Conservation (phyloP, 208 protist genomes). For the Leishmania gerbilli region DNA sequence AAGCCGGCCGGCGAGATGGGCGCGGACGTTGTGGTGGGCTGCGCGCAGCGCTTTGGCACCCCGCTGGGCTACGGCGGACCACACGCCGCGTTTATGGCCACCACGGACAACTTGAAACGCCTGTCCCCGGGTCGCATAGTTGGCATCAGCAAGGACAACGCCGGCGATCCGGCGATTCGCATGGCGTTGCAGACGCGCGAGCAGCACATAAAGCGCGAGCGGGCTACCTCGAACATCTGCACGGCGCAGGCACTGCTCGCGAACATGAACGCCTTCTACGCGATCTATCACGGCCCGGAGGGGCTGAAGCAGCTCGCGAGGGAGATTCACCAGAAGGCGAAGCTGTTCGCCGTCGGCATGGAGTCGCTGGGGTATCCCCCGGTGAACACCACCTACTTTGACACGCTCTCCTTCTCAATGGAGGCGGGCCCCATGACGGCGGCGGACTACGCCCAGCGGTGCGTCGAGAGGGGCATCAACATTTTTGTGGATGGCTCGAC, state of each 20-base stretch:
- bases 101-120: conserved; percentile 88
- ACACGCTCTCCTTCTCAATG: conserved; percentile 86
- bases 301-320: conserved; percentile 93
- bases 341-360: conserved; percentile 84
- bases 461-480: conserved; percentile 91
- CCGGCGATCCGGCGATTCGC: conserved; percentile 91
- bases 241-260: conserved; percentile 98
- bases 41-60: conserved; percentile 96
- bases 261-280: conserved; percentile 97
- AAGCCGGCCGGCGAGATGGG: conserved; percentile 95
- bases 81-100: conserved; percentile 97
- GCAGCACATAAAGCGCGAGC: conserved; percentile 98
- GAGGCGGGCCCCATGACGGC: conserved; percentile 38
- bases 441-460: conserved; percentile 59
- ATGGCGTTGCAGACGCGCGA: conserved; percentile 98
- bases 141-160: conserved; percentile 94
- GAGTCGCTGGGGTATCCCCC: conserved; percentile 69
- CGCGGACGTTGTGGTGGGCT: conserved; percentile 95
- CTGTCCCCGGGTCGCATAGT: conserved; percentile 96
- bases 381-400: conserved; percentile 83
- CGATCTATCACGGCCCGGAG: conserved; percentile 97
- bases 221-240: conserved; percentile 97
- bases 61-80: conserved; percentile 97
- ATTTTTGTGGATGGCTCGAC: conserved; percentile 67
- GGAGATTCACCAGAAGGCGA: conserved; percentile 87